phyloP scores from a whole-genome alignment of 306 rosid genomes.

The Medicago truncatula region DNA sequence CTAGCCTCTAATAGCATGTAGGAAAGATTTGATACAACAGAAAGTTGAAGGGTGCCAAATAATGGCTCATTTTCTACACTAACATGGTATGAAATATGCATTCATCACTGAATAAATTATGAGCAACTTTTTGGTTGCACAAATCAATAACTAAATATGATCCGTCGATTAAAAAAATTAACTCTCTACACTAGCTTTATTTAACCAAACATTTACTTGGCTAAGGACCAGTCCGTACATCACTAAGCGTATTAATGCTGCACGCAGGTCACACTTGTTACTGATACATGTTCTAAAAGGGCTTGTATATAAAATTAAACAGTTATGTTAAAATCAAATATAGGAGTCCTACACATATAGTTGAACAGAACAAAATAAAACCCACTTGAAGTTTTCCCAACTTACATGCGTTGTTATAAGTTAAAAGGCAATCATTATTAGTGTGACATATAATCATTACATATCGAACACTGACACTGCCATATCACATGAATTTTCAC shows the following conservation, averaged over 20 bases:
- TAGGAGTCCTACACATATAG: not conserved
- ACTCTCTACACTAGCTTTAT: not conserved
- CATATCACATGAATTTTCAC: slow-evolving; percentile 22
- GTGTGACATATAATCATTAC: slow-evolving; percentile 19
- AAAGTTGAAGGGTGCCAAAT: slow-evolving; percentile 5
- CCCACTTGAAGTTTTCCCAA: slow-evolving; percentile 1
- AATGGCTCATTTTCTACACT: not conserved
- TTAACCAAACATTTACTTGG: not conserved
- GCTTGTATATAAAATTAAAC: not conserved
- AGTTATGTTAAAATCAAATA: not conserved
- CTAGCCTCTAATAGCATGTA: not conserved
- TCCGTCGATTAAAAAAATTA: not conserved
- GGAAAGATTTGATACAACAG: not conserved
- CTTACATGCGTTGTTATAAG: not conserved
- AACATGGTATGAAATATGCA: no score
- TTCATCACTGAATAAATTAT: not conserved
- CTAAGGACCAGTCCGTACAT: not conserved
- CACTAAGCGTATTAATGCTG: not conserved
- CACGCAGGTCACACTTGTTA: not conserved
- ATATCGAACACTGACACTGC: not conserved
- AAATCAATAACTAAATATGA: not conserved
- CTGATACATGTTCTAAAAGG: not conserved
- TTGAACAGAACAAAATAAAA: slow-evolving; percentile 8
- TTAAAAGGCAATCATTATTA: not conserved
- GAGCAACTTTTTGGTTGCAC: not conserved